A percentile compares a stretch with the other conserved stretches of the same genome.
phyloP scores from a whole-genome alignment of 2,329 filamentous ascomycete genomes.

The Trichoderma aggressivum region DNA sequence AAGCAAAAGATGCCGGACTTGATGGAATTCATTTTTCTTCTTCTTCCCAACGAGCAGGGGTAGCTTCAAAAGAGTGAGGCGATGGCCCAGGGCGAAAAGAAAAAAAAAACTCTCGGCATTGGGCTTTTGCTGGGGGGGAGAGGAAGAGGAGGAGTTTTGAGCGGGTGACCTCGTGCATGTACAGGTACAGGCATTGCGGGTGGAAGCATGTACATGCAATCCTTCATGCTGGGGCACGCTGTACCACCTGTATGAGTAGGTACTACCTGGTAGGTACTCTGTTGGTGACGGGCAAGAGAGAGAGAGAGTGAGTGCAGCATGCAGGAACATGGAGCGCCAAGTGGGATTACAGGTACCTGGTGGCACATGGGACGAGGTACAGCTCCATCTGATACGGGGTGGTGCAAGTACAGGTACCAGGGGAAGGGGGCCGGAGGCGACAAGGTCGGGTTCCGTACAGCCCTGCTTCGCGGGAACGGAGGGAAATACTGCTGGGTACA shows the following conservation, averaged over 20 bases:
- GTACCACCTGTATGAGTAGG: neutral
- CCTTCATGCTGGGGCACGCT: neutral
- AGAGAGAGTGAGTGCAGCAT: slow-evolving; percentile 14
- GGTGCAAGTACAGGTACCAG: neutral
- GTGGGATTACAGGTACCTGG: neutral
- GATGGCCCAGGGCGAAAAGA: neutral
- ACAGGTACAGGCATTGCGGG: neutral
- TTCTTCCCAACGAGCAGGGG: neutral
- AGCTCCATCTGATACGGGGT: neutral
- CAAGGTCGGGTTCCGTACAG: neutral
- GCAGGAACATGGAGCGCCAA: slow-evolving; percentile 12
- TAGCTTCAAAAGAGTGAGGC: neutral
- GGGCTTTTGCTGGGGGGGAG: neutral
- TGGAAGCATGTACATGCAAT: neutral
- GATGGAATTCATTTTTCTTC: neutral
- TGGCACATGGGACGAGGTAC: neutral
- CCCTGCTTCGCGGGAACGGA: neutral
- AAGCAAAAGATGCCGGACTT: neutral
- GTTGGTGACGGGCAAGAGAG: neutral
- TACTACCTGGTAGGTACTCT: neutral
- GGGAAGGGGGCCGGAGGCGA: neutral
- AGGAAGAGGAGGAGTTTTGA: neutral
- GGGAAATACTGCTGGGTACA: neutral
- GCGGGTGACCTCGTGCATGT: neutral
- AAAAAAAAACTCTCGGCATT: neutral